A percentile compares a stretch with the other conserved stretches of the same genome.
phyloP scores from a whole-genome alignment of 2,329 filamentous ascomycete genomes.

The Fusarium floridanum region DNA sequence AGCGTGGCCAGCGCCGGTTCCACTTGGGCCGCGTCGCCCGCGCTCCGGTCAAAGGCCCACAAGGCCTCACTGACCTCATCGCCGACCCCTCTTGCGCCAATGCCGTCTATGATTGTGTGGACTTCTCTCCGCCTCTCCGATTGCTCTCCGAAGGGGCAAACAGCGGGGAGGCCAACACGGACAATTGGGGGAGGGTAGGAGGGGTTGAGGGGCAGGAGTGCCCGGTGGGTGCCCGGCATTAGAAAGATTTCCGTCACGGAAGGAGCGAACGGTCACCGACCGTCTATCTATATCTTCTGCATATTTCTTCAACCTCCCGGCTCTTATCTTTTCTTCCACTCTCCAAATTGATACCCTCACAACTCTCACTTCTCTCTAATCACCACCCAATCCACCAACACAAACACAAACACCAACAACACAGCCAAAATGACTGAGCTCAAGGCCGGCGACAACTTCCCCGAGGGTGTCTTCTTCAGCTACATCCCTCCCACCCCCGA shows the following conservation, averaged over 20 bases:
- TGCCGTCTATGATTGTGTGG: slow-evolving; percentile 30
- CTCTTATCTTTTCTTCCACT: slow-evolving; percentile 7
- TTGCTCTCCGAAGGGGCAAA: slow-evolving; percentile 38
- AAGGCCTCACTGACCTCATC: slow-evolving; percentile 45
- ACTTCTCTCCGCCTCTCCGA: slow-evolving; percentile 41
- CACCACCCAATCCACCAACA: slow-evolving; percentile 1
- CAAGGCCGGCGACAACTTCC: slow-evolving; percentile 87
- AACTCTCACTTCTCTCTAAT: slow-evolving; percentile 8
- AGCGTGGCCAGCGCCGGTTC: slow-evolving; percentile 33
- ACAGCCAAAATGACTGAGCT: slow-evolving; percentile 68
- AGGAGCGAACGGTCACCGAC: slow-evolving; percentile 12
- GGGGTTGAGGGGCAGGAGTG: slow-evolving; percentile 3
- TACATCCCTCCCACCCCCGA: slow-evolving; percentile 84
- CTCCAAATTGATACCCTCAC: slow-evolving; percentile 13
- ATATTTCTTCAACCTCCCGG: slow-evolving; percentile 14
- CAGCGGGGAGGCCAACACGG: slow-evolving; percentile 13
- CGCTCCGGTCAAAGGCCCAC: slow-evolving; percentile 39
- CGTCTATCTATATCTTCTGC: slow-evolving; percentile 22
- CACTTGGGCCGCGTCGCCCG: slow-evolving; percentile 38
- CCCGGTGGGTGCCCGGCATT: slow-evolving; percentile 11
- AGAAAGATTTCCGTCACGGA: slow-evolving; percentile 12
- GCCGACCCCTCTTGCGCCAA: slow-evolving; percentile 37
- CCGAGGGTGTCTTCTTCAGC: slow-evolving; percentile 82
- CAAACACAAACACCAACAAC: slow-evolving; percentile 10
- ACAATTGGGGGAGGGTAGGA: slow-evolving; percentile 8